Percentiles rank a stretch among this genome's conserved stretches.
These are phyloP conservation scores for Pestalotiopsis sp. DNA, from an alignment of 2,329 filamentous ascomycete genomes.

Conservation along the genomic window DNA sequence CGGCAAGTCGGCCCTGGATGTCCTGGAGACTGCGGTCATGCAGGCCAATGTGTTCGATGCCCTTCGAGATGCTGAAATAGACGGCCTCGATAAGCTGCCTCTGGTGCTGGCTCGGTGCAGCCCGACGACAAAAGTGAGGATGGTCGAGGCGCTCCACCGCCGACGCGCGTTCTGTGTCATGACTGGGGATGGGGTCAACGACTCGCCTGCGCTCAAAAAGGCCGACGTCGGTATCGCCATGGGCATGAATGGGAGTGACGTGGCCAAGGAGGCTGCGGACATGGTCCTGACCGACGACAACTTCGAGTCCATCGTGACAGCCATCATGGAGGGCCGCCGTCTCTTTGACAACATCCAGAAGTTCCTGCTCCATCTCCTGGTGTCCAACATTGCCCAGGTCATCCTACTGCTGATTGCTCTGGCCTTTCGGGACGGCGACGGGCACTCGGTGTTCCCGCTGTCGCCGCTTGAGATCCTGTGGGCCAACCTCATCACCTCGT, in stretches of 20 bases:
- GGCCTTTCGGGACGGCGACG: conserved; percentile 63
- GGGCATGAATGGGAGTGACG: conserved; percentile 71
- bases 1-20: conserved; percentile 35
- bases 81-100: conserved; percentile 61
- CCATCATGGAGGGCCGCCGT: conserved; percentile 69
- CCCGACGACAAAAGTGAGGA: conserved; percentile 72
- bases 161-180: conserved; percentile 71
- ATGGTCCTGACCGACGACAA: conserved; percentile 90
- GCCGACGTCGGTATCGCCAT: conserved; percentile 78
- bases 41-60: conserved; percentile 64
- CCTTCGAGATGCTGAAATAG: conserved; percentile 64
- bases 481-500: conserved; percentile 76
- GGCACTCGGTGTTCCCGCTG: conserved; percentile 68
- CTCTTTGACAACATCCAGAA: conserved; percentile 77
- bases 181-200: conserved; percentile 77
- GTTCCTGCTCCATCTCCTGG: conserved; percentile 67
- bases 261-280: conserved; percentile 80
- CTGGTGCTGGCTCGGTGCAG: conserved; percentile 72
- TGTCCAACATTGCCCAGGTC: conserved; percentile 73
- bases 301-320: conserved; percentile 79
- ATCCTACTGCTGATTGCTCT: conserved; percentile 70
- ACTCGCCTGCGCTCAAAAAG: conserved; percentile 72
- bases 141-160: conserved; percentile 74
- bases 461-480: conserved; percentile 75
- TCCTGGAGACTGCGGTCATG: conserved; percentile 56